Base-by-base conservation (phyloP, 2,329 filamentous ascomycete genomes). In the Beauveria varroae region DNA sequence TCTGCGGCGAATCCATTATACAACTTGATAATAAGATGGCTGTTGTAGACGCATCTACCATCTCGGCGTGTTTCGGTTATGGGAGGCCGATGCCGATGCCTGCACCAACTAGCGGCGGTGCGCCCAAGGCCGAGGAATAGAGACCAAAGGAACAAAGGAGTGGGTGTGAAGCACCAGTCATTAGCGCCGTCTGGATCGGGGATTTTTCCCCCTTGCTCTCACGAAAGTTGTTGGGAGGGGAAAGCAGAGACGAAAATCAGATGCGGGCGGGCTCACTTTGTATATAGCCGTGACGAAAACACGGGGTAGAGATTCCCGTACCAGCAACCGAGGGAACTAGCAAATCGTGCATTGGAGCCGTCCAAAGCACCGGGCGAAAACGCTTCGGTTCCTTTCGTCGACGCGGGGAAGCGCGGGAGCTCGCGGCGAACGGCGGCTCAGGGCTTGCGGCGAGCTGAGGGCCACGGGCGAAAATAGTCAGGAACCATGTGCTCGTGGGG, bases 381-480 rank as follows among this genome's bases (percentile, higher is more conserved):
- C 57, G 57, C 57, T 60, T 60, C 57, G 57, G 22, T 37, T 30
- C n/a, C 18, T 26, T 26, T 22, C n/a, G 55, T 7, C 20, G 30
- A 53, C 41, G 52, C 46, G 53, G 60, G 53, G 60, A 56, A 24
- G 60, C 52, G 46, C 53, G 60, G 60, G 57, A 40, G 28, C 37
- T 12, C 46, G 59, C 46, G 60, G 60, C 60, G 60, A 61, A 34
- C 60, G 52, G 60, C 53, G 60, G 60, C 60, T 61, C 60, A 61
- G 52, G 26, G 60, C 43, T 43, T 3, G 22, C 41, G 50, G 58
- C 43, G 40, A 60, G 58, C 20, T 30, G 40, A 50, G 49, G 51
- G 9, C 44, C 22, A 28, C 18, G 28, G 52, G 53, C 60, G 60
- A 61, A 61, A 61, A 61, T 61, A 61, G 60, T 57, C 53, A 61